Percentiles rank a stretch among this genome's conserved stretches.
phyloP scores from a whole-genome alignment of 208 protist species.

The Leishmania lainsoni region DNA sequence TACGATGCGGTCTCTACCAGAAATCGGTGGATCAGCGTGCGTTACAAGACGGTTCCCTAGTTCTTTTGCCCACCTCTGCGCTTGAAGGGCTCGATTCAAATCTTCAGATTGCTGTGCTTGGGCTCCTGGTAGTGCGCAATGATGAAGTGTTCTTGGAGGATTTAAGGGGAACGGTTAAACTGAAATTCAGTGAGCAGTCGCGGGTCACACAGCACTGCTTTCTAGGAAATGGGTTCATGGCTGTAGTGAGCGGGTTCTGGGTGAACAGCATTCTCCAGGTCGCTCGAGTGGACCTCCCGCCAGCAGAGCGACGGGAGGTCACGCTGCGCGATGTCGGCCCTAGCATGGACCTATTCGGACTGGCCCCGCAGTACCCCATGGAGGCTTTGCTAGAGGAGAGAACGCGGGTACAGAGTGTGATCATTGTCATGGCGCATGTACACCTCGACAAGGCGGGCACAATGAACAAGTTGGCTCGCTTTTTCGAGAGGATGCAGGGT shows the following conservation, averaged over 20 bases:
- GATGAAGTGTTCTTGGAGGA: conserved; percentile 74
- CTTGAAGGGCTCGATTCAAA: conserved; percentile 73
- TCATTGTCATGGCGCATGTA: conserved; percentile 82
- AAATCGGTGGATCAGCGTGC: conserved; percentile 52
- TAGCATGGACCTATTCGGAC: conserved; percentile 76
- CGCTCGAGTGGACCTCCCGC: conserved; percentile 61
- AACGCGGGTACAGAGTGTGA: conserved; percentile 71
- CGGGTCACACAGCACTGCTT: conserved; percentile 41
- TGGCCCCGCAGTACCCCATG: conserved; percentile 49
- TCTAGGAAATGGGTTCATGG: conserved; percentile 65
- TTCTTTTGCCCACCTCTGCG: conserved; percentile 72
- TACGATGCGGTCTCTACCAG: conserved; percentile 80
- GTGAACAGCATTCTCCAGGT: conserved; percentile 48
- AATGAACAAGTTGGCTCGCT: conserved; percentile 52
- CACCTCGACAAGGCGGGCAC: conserved; percentile 74
- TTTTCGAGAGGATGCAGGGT: conserved; percentile 87
- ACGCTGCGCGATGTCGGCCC: conserved; percentile 54
- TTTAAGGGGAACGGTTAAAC: conserved; percentile 50
- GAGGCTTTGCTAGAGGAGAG: conserved; percentile 59
- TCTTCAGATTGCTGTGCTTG: conserved; percentile 73
- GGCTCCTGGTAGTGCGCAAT: conserved; percentile 56
- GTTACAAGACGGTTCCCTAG: conserved; percentile 21
- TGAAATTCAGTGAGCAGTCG: conserved; percentile 38
- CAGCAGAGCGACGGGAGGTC: conserved; percentile 73
- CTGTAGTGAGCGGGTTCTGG: conserved; percentile 73